phyloP scores from a whole-genome alignment of 2,329 filamentous ascomycete species.

The Penicillium concentricum region DNA sequence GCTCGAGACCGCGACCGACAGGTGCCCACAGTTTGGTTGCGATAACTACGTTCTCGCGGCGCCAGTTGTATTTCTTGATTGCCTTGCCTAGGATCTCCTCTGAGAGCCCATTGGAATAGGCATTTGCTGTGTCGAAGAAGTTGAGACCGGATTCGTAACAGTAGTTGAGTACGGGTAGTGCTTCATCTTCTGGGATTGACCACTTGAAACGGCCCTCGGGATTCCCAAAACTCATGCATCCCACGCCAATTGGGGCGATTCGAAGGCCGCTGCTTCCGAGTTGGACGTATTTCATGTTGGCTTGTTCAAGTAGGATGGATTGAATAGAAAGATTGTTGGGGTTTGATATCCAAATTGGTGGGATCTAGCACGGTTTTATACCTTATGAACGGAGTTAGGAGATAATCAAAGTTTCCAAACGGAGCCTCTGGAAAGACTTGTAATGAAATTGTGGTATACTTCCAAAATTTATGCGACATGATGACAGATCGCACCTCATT shows the following conservation, averaged over 20 bases:
- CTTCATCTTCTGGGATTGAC: conserved; percentile 26
- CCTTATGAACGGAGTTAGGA: too few species aligned
- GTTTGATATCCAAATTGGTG: not conserved
- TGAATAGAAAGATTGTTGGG: not conserved
- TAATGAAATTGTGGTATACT: not conserved
- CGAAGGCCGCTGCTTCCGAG: conserved; percentile 27
- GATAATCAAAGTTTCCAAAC: not conserved
- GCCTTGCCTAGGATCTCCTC: conserved; percentile 57
- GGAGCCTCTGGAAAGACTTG: too few species aligned
- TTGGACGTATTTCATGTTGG: conserved; percentile 26
- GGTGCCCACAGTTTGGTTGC: conserved; percentile 56
- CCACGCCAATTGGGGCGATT: conserved; percentile 25
- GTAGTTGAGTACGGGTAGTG: conserved; percentile 29
- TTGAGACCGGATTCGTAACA: conserved; percentile 30
- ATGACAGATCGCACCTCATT: not conserved
- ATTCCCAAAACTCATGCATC: conserved; percentile 28
- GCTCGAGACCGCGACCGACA: conserved; percentile 29
- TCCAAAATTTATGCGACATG: not conserved
- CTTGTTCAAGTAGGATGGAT: not conserved
- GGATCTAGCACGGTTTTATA: not conserved
- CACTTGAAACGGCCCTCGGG: conserved; percentile 21
- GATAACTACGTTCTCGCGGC: conserved; percentile 58
- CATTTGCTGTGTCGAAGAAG: conserved; percentile 40
- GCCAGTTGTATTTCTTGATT: conserved; percentile 59
- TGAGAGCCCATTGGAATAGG: conserved; percentile 57